Evolutionary conservation across 176 grass and related monocot genomes (phyloP), one percentile per base, ranked within the genome.

Genomic region (Carex pumila): DNA sequence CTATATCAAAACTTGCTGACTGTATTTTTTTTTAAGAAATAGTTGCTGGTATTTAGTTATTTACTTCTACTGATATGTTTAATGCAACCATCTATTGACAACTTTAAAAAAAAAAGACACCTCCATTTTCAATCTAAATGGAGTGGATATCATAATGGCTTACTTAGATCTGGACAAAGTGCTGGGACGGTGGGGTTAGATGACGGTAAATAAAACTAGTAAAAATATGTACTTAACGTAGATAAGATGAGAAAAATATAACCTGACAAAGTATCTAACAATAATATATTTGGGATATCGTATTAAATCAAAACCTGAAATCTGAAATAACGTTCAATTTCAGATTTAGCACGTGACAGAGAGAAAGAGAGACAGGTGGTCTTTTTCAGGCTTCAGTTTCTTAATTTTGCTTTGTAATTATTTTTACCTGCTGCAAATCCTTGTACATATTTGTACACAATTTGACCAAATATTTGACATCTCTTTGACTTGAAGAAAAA

Each of bases 101-200:
- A 7, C 18, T 65, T 65, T 18, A 73, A 1, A 1, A 30, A 1
- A 30, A n/a, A 61, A 34, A 32, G 12, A 62, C 0, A 39, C 61
- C 58, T 80, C 78, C 78, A 80, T 61, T 81, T 60, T 81, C 7
- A 47, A 4, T 29, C 0, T 4, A 65, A 82, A 82, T 52, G 80
- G 80, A 67, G 80, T 14, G 39, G 5, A 82, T 82, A 6, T 13
- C 0, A 66, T 17, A 50, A 43, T 8, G 53, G 41, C 37, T 82
- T 65, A 19, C 61, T 82, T 67, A 31, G 79, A 65, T 65, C 30
- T 66, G 79, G 80, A 82, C 80, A 34, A 77, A 77, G 39, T 49
- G 83, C 7, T 31, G 69, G 54, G 71, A 85, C 30, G 67, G 83
- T 61, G 52, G 67, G 67, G 54, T 30, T 73, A 61, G 53, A 85